Base-by-base conservation (phyloP, 176 grass and related monocot species). In the Oryza glaberrima region DNA sequence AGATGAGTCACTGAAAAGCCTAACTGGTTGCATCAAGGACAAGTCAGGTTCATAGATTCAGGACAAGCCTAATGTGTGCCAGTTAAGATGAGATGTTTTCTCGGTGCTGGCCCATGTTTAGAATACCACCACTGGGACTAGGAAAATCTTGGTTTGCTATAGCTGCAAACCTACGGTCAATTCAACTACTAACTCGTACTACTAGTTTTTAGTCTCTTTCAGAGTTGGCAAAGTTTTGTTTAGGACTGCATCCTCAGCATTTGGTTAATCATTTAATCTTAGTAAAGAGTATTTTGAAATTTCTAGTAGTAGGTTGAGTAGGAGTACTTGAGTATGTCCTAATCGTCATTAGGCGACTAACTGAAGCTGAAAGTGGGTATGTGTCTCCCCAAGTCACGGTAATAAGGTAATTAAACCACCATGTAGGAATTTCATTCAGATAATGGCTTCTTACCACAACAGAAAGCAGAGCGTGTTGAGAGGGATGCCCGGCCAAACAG, bases 1-100 rank as follows among this genome's bases (percentile, higher is more conserved):
- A 30, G 43, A 56, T 10, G 9, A 67, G 25, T 3, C 56, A 70
- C 14, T 65, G 44, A 63, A 49, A 77, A 77, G 52, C 45, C 41
- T 64, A 83, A 76, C 60, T 51, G 70, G 72, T 60, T 49, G 30
- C 86, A 25, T 87, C 70, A 20, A 82, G 65, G 65, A 36, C 78
- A 66, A 19, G 45, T 28, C 52, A 8, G 70, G 47, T 46, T 63
- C 54, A 56, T 75, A 60, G 72, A 82, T 61, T 52, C 9, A 70
- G 71, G 81, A n/a, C 61, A 82, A 17, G 25, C 7, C 25, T 35
- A 74, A 74, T 65, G 25, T 30, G 25, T 30, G 60, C 30, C 30
- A 16, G 28, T 69, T 38, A 11, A 9, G 25, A 74, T 47, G 45
- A 83, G 17, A 35, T 65, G 40, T n/a, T 46, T 41, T 3, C 23